phyloP scores from a whole-genome alignment of 169 alveolate genomes.

The Cryptosporidium andersoni region DNA sequence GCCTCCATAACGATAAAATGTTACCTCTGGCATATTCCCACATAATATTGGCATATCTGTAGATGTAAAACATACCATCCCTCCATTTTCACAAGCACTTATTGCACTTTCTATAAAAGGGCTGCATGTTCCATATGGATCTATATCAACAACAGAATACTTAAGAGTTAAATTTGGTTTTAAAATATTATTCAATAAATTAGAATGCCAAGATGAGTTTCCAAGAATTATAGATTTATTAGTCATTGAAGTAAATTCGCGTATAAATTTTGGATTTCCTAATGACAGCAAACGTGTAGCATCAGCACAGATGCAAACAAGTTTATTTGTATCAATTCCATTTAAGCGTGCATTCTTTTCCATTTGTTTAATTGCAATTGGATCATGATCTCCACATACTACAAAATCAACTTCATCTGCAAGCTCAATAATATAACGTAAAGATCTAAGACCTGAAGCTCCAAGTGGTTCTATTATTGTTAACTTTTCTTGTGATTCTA shows the following conservation, averaged over 20 bases:
- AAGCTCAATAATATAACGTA: constrained; percentile 87
- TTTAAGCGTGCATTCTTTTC: constrained; percentile 82
- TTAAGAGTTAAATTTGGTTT: constrained; percentile 28
- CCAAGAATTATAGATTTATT: background rate
- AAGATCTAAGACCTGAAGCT: constrained; percentile 88
- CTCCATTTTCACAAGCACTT: constrained; percentile 88
- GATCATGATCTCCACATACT: constrained; percentile 88
- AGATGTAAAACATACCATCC: constrained; percentile 89
- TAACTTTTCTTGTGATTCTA: background rate
- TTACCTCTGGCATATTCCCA: constrained; percentile 92
- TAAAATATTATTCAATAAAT: constrained; percentile 69
- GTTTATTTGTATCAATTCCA: constrained; percentile 72
- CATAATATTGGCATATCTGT: constrained; percentile 97
- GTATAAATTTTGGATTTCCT: constrained; percentile 46
- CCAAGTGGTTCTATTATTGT: constrained; percentile 85
- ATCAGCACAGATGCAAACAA: constrained; percentile 75
- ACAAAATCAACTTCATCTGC: constrained; percentile 73
- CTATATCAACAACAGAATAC: constrained; percentile 90
- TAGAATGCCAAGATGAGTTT: constrained; percentile 74
- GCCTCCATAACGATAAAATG: constrained; percentile 93
- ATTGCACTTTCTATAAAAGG: constrained; percentile 91
- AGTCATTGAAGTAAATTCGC: constrained; percentile 1
- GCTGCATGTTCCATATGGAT: constrained; percentile 94
- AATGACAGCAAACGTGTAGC: constrained; percentile 68
- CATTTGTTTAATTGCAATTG: constrained; percentile 85